Conservation (phyloP, 768 basidiomycete genomes). For the Floccularia luteovirens region DNA sequence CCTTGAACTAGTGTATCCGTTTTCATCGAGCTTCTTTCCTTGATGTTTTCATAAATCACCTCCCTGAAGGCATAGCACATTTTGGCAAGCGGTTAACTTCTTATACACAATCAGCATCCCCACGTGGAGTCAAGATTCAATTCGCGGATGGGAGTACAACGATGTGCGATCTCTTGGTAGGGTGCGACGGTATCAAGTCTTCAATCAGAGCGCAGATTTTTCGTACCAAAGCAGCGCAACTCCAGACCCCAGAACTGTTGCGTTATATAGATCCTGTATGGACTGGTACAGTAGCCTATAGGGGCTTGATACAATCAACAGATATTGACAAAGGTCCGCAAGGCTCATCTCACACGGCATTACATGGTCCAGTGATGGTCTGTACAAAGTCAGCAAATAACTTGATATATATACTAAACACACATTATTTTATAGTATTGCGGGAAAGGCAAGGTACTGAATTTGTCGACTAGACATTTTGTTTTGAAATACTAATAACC, state of each 20-base stretch:
- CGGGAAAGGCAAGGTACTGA: conserved; percentile 39
- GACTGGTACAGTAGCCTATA: conserved; percentile 37
- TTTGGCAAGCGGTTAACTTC: conserved; percentile 26
- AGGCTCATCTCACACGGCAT: conserved; percentile 21
- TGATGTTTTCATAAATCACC: conserved; percentile 26
- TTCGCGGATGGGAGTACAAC: conserved; percentile 25
- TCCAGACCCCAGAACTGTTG: conserved; percentile 17
- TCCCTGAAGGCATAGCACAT: conserved; percentile 25
- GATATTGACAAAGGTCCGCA: conserved; percentile 16
- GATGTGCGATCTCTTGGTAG: conserved; percentile 33
- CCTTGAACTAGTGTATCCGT: conserved; percentile 22
- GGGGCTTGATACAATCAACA: conserved; percentile 34
- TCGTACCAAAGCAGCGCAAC: conserved; percentile 14
- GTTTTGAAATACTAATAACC: background rate
- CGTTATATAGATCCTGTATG: conserved; percentile 32
- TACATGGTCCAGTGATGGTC: conserved; percentile 37
- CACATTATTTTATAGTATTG: conserved; percentile 27
- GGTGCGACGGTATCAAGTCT: conserved; percentile 38
- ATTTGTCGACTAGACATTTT: background rate
- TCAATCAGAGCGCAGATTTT: conserved; percentile 22
- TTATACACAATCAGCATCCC: conserved; percentile 11
- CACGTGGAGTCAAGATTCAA: conserved; percentile 12
- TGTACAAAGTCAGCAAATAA: conserved; percentile 4
- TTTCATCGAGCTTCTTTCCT: conserved; percentile 45
- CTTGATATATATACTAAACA: conserved; percentile 4